Evolutionary conservation across 441 rosid species (phyloP).

Genomic region (Mallotus japonicus): DNA sequence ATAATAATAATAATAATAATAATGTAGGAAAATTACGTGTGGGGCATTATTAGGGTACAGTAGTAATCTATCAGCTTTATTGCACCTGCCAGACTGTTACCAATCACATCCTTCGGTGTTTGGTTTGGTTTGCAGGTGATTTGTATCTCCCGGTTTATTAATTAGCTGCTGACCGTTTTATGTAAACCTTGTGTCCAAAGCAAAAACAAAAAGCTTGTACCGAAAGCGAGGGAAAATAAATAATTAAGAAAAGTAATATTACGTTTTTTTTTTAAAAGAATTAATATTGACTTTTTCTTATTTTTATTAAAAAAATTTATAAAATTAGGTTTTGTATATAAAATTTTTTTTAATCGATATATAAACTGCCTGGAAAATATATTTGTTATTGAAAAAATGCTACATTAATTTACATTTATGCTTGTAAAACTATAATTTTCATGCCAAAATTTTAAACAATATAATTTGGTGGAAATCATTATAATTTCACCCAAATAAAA

Average conservation of each 20-base stretch:
- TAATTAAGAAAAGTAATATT: not conserved
- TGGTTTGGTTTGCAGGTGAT: not conserved
- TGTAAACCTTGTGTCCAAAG: conserved; percentile 13
- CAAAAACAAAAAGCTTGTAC: conserved; percentile 10
- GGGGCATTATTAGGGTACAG: not conserved
- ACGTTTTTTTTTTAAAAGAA: not conserved
- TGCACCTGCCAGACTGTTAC: conserved; percentile 9
- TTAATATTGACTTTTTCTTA: too few species aligned
- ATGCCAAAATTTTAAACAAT: too few species aligned
- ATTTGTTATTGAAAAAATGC: too few species aligned
- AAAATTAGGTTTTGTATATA: too few species aligned
- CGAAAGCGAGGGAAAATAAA: not conserved
- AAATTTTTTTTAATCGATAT: too few species aligned
- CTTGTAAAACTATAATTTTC: too few species aligned
- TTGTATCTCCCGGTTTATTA: not conserved
- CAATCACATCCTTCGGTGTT: not conserved
- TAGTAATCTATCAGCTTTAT: not conserved
- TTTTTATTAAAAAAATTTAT: too few species aligned
- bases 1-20: not conserved
- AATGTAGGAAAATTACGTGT: not conserved
- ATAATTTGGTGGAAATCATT: too few species aligned
- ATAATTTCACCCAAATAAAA: too few species aligned
- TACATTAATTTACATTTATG: too few species aligned
- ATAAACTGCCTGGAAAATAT: too few species aligned
- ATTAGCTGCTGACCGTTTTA: not conserved